Evolutionary conservation across 2,329 filamentous ascomycete genomes (phyloP).

Genomic region (Juglanconis juglandina): DNA sequence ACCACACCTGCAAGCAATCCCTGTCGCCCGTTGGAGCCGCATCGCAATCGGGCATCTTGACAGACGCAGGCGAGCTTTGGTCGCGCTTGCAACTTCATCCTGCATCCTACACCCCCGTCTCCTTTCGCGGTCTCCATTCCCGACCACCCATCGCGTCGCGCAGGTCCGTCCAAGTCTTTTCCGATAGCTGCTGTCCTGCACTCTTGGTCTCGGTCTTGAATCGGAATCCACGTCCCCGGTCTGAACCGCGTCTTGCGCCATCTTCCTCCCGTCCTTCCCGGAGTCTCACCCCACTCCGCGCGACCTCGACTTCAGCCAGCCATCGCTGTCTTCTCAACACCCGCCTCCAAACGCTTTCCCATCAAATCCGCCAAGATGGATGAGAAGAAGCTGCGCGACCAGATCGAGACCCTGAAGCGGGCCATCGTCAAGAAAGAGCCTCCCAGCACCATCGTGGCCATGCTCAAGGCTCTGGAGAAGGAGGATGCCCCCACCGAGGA

Average conservation of each 20-base stretch:
- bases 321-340: neutral
- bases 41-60: too few relatives aligned
- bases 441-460: constrained; percentile 63
- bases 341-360: constrained; percentile 8
- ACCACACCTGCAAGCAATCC: too few relatives aligned
- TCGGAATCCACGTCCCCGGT: neutral
- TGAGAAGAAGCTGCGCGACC: constrained; percentile 73
- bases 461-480: constrained; percentile 76
- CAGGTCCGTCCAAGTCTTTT: neutral
- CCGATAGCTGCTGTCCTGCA: neutral
- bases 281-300: neutral
- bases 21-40: too few relatives aligned
- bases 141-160: neutral
- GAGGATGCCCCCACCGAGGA: constrained; percentile 84
- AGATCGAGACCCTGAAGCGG: constrained; percentile 77
- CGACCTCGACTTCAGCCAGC: neutral
- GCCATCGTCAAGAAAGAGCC: constrained; percentile 73
- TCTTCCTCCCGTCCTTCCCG: neutral
- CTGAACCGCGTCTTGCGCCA: neutral
- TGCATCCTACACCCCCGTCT: neutral
- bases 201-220: neutral
- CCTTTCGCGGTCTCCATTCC: neutral
- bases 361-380: constrained; percentile 52
- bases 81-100: too few relatives aligned
- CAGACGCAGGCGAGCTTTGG: too few relatives aligned